Conservation (phyloP, 768 basidiomycete genomes). For the Lactifluus pinguis region DNA sequence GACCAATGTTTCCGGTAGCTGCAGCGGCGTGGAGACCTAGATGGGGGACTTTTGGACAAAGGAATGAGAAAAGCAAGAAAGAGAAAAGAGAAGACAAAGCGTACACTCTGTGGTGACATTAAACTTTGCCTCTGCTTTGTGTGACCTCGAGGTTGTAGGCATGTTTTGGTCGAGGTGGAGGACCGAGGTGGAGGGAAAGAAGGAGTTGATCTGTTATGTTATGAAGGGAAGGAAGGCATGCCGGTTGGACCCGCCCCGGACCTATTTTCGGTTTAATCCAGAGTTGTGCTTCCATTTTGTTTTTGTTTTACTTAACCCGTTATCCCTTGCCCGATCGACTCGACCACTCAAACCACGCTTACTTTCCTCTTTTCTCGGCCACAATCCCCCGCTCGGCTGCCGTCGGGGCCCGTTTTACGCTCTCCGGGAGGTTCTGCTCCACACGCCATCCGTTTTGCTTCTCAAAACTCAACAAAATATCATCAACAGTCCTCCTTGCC, state of each 20-base stretch:
- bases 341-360: no score
- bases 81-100: slow-evolving; percentile 15
- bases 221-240: no score
- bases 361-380: not conserved
- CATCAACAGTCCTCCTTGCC: no score
- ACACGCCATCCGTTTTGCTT: not conserved
- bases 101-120: slow-evolving; percentile 47
- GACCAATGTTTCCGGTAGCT: slow-evolving; percentile 80
- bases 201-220: not conserved
- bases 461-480: not conserved
- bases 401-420: no score
- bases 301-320: not conserved
- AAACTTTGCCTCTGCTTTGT: slow-evolving; percentile 39
- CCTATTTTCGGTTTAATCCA: slow-evolving; percentile 6
- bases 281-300: slow-evolving; percentile 2
- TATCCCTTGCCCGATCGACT: no score
- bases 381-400: no score
- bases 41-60: slow-evolving; percentile 46
- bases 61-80: not conserved
- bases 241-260: not conserved
- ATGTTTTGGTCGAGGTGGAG: slow-evolving; percentile 19
- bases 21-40: slow-evolving; percentile 73
- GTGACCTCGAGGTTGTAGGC: slow-evolving; percentile 30
- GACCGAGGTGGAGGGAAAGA: not conserved
- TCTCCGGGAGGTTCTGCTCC: no score